Evolutionary conservation across 169 alveolate genomes (phyloP).

Genomic region (Plasmodium berghei): DNA sequence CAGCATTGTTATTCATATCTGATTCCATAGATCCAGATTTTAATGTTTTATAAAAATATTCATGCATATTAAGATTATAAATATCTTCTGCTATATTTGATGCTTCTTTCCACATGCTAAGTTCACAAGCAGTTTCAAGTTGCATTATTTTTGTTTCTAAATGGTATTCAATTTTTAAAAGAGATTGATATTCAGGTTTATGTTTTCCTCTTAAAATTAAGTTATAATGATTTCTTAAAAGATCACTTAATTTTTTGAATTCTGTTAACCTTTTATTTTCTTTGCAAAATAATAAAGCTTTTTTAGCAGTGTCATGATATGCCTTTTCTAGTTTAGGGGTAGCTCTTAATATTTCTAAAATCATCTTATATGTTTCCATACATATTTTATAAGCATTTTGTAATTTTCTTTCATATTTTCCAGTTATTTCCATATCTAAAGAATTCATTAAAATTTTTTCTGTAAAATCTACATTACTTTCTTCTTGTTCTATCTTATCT

Average conservation of each 20-base stretch:
- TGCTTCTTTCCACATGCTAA: constrained; percentile 96
- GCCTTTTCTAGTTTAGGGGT: constrained; percentile 95
- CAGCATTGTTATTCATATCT: constrained; percentile 12
- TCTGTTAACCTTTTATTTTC: constrained; percentile 94
- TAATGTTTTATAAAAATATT: constrained; percentile 78
- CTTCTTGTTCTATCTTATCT: constrained; percentile 76
- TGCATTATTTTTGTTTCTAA: constrained; percentile 93
- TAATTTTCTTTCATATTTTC: constrained; percentile 84
- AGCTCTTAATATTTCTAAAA: constrained; percentile 94
- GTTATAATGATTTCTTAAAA: constrained; percentile 92
- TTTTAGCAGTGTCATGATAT: constrained; percentile 95
- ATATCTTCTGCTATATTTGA: constrained; percentile 96
- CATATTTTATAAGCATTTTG: constrained; percentile 91
- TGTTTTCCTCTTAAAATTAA: constrained; percentile 90
- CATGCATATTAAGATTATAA: constrained; percentile 86
- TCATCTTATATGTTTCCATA: constrained; percentile 96
- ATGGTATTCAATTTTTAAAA: constrained; percentile 90
- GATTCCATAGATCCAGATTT: constrained; percentile 27
- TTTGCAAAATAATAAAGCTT: constrained; percentile 94
- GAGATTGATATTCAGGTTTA: constrained; percentile 88
- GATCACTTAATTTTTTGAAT: constrained; percentile 95
- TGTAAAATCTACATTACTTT: constrained; percentile 86
- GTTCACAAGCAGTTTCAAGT: constrained; percentile 93
- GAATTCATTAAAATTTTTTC: constrained; percentile 89
- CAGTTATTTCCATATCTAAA: constrained; percentile 88